phyloP scores from a whole-genome alignment of 345 rosid species.

The Jatropha curcas region DNA sequence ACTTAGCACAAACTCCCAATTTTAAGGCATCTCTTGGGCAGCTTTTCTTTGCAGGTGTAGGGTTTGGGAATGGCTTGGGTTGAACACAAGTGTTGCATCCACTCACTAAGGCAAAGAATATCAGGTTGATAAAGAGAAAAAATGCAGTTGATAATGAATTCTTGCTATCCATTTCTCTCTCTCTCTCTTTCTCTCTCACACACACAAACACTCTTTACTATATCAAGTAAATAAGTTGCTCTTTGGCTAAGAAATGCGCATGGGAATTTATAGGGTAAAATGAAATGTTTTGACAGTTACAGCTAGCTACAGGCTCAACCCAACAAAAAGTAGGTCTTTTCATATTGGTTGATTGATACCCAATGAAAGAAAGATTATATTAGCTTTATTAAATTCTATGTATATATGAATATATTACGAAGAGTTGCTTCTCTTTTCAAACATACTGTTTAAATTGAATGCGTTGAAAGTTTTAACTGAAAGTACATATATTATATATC shows the following conservation, averaged over 20 bases:
- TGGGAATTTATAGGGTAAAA: constrained; percentile 9
- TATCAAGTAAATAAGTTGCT: background rate
- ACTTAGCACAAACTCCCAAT: constrained; percentile 62
- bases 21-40: constrained; percentile 68
- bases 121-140: constrained; percentile 35
- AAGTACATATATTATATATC: no score
- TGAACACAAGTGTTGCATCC: constrained; percentile 53
- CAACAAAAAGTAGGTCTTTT: no score
- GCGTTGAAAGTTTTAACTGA: no score
- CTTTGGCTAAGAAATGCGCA: background rate
- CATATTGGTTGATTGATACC: no score
- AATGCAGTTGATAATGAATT: constrained; percentile 29
- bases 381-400: no score
- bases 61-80: constrained; percentile 49
- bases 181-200: background rate
- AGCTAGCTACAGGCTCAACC: no score
- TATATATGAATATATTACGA: no score
- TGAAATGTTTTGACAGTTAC: no score
- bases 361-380: no score
- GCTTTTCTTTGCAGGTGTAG: constrained; percentile 32
- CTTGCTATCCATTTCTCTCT: constrained; percentile 8
- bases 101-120: constrained; percentile 40
- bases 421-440: no score
- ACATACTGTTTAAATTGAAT: no score
- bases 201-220: no score